These are phyloP conservation scores for Astraeus odoratus DNA, from an alignment of 768 basidiomycete species.

Conservation along the genomic window DNA sequence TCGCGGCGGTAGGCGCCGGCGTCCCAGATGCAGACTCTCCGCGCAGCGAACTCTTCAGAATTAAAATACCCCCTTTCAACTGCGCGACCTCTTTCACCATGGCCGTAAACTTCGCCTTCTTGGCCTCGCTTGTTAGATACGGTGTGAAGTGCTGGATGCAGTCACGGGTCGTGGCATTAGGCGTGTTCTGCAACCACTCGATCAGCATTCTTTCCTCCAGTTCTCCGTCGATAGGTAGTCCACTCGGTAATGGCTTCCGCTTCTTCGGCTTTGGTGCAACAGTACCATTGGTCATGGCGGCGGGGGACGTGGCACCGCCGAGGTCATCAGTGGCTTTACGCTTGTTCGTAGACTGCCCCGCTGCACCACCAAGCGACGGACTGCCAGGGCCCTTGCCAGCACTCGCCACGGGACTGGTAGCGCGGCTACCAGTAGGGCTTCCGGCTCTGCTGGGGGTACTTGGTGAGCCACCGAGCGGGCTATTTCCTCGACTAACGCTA, in stretches of 20 bases:
- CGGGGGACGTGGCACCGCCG: conserved; percentile 6
- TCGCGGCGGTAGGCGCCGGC: conserved; percentile 11
- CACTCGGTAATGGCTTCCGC: conserved; percentile 36
- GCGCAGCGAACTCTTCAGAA: conserved; percentile 41
- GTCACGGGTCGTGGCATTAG: conserved; percentile 68
- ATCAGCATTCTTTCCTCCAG: conserved; percentile 61
- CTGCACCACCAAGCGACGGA: conserved; percentile 32
- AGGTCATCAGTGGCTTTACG: conserved; percentile 48
- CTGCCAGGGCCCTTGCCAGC: conserved; percentile 14
- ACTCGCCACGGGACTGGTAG: conserved; percentile 27
- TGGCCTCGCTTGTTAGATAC: conserved; percentile 60
- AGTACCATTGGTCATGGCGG: conserved; percentile 14
- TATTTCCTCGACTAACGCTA: conserved; percentile 48
- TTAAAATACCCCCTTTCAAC: conserved; percentile 58
- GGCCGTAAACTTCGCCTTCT: conserved; percentile 69
- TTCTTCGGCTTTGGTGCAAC: conserved; percentile 46
- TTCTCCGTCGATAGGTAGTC: conserved; percentile 44
- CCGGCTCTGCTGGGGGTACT: conserved; percentile 43
- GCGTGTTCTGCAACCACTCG: conserved; percentile 65
- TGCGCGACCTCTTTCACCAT: conserved; percentile 76
- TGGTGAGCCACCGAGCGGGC: conserved; percentile 41
- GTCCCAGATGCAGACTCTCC: conserved; percentile 22
- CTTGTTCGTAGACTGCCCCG: conserved; percentile 42
- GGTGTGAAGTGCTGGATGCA: conserved; percentile 77
- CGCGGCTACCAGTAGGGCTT: conserved; percentile 39